Conservation (phyloP, 1,139 yeast species). For the Diutina neorugosa region DNA sequence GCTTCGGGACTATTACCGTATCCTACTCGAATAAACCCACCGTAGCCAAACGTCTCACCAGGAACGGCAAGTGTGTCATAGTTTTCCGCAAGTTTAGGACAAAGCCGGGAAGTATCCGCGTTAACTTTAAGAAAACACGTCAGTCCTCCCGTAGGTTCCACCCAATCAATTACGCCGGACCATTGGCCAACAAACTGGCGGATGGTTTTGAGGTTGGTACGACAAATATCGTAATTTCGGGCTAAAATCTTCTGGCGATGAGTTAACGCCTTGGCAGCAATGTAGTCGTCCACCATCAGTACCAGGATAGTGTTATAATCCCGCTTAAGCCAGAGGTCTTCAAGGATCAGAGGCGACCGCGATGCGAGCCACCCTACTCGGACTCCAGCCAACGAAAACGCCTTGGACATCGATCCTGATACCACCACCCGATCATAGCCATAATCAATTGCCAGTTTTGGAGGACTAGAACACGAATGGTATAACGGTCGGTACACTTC, state of each 20-base stretch:
- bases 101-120: conserved; percentile 21
- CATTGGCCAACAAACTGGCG: conserved; percentile 20
- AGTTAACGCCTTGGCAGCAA: conserved; percentile 32
- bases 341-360: conserved; percentile 17
- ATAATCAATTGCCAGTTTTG: conserved; percentile 30
- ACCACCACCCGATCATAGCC: conserved; percentile 33
- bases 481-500: conserved; percentile 47
- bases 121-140: conserved; percentile 31
- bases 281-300: conserved; percentile 35
- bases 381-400: conserved; percentile 43
- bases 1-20: conserved; percentile 34
- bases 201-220: conserved; percentile 21
- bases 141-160: conserved; percentile 37
- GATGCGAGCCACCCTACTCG: conserved; percentile 44
- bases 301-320: conserved; percentile 45
- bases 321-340: conserved; percentile 27
- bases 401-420: conserved; percentile 43
- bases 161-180: conserved; percentile 20
- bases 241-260: conserved; percentile 21
- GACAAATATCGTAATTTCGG: conserved; percentile 27
- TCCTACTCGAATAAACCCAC: conserved; percentile 37
- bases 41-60: conserved; percentile 34
- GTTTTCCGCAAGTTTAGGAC: conserved; percentile 23
- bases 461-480: conserved; percentile 15
- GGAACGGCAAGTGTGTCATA: conserved; percentile 32